Evolutionary conservation across 805 yeast species (phyloP).

Genomic region (Starmerella gropengiesseri): DNA sequence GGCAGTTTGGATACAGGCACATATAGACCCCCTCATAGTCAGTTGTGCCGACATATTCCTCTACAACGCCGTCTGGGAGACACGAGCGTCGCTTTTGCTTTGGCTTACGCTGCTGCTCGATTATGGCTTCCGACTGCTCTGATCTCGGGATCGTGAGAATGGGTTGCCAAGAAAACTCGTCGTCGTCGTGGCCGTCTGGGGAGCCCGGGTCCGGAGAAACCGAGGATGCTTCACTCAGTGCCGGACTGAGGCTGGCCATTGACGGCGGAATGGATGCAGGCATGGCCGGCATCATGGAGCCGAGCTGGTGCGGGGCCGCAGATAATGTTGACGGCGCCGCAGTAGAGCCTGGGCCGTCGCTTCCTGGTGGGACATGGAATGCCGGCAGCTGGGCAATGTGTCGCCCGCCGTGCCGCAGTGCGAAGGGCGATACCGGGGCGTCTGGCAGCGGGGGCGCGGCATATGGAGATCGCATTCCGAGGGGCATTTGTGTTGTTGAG

Average conservation of each 20-base stretch:
- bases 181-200: constrained; percentile 14
- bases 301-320: background rate
- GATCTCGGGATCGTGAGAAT: constrained; percentile 29
- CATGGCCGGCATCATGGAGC: background rate
- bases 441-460: background rate
- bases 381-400: background rate
- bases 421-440: background rate
- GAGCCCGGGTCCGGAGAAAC: constrained; percentile 15
- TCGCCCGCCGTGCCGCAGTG: background rate
- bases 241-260: constrained; percentile 17
- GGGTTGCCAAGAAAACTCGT: constrained; percentile 30
- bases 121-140: constrained; percentile 28
- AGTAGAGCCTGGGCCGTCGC: background rate
- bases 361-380: background rate
- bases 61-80: constrained; percentile 82
- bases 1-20: constrained; percentile 69
- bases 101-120: constrained; percentile 29
- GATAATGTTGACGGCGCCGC: background rate
- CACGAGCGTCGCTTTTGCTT: constrained; percentile 42
- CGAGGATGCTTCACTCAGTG: constrained; percentile 18
- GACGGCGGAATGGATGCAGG: background rate
- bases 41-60: constrained; percentile 71
- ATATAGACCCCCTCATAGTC: constrained; percentile 57
- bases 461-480: constrained; percentile 1
- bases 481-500: background rate